These are phyloP conservation scores for Magnaporthiopsis incrustans DNA, from an alignment of 2,329 filamentous ascomycete species.

Conservation along the genomic window DNA sequence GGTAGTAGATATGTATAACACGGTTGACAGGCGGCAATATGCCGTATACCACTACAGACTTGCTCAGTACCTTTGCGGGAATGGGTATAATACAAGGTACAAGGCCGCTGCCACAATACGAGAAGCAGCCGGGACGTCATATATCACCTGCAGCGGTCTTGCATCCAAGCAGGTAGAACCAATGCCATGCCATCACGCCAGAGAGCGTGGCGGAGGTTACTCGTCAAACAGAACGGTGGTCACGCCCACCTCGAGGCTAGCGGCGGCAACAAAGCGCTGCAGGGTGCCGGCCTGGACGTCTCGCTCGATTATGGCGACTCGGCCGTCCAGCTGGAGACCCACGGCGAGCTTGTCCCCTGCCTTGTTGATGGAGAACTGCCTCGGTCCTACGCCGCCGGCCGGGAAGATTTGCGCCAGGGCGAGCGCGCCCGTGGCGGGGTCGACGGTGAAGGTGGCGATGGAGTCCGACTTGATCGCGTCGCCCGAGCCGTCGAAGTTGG, in stretches of 20 bases:
- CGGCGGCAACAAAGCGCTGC: conserved; percentile 33
- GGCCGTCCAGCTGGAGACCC: conserved; percentile 52
- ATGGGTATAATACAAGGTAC: not conserved
- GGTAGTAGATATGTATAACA: too few relatives aligned
- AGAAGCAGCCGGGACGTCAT: not conserved
- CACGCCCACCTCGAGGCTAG: conserved; percentile 34
- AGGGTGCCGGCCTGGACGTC: conserved; percentile 53
- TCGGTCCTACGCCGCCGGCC: conserved; percentile 55
- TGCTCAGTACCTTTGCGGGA: too few relatives aligned
- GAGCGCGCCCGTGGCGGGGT: conserved; percentile 45
- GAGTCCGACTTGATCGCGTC: conserved; percentile 51
- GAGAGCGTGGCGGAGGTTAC: not conserved
- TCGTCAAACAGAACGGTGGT: conserved; percentile 38
- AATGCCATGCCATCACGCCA: not conserved
- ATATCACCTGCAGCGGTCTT: not conserved
- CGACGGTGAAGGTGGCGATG: conserved; percentile 53
- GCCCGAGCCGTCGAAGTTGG: conserved; percentile 36
- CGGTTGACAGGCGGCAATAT: too few relatives aligned
- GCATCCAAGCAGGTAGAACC: not conserved
- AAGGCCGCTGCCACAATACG: not conserved
- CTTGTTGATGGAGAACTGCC: conserved; percentile 60
- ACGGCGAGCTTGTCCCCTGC: conserved; percentile 58
- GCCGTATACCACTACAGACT: too few relatives aligned
- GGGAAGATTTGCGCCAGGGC: conserved; percentile 49
- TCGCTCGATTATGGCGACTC: conserved; percentile 53